Evolutionary conservation across 352 stramenopile genomes (phyloP), one percentile per base, ranked within the genome.

Genomic region (Pythium phragmitis): DNA sequence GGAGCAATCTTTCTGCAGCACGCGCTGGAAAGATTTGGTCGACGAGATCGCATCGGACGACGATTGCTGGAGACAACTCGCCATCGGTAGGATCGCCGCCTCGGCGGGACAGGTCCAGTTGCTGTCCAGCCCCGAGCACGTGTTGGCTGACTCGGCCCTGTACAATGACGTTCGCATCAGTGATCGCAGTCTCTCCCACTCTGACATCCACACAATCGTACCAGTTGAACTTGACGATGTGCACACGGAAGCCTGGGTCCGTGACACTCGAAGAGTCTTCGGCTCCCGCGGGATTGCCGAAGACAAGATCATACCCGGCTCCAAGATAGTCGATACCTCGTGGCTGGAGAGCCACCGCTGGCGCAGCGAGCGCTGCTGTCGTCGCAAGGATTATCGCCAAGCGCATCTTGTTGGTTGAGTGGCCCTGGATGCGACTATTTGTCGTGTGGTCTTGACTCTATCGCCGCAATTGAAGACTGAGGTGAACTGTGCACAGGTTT

Each of bases 141-240:
- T 75, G 34, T 72, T 59, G 19, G 36, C 26, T 5, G 52, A 9
- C 2, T 53, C 34, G 26, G 63, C 33, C 63, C 67, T 73, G 17
- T 17, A 17, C 30, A 34, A 17, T 39, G 3, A 51, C 2, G 16
- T n/a, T 33, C 41, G 5, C 9, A 52, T 52, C 21, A 52, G 46
- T 11, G 9, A 12, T 13, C 17, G 1, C 7, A 2, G 17, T 14
- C 2, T 34, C n/a, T 34, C 5, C 26, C 4, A 34, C 9, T 13
- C 7, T 34, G 4, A 52, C 2, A 16, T n/a, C 34, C 14, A 19
- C 2, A 23, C 8, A 52, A n/a, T 5, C 9, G 7, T 46, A 69
- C 63, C 69, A 75, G 6, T 60, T 75, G 55, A 67, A 72, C 58
- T 70, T 75, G 52, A 73, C 48, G 13, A 70, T 48, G 23, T 73